Evolutionary conservation across 192 early-diverging fungal genomes (phyloP), one percentile per base, ranked within the genome.

Genomic region (Pilaira anomala): DNA sequence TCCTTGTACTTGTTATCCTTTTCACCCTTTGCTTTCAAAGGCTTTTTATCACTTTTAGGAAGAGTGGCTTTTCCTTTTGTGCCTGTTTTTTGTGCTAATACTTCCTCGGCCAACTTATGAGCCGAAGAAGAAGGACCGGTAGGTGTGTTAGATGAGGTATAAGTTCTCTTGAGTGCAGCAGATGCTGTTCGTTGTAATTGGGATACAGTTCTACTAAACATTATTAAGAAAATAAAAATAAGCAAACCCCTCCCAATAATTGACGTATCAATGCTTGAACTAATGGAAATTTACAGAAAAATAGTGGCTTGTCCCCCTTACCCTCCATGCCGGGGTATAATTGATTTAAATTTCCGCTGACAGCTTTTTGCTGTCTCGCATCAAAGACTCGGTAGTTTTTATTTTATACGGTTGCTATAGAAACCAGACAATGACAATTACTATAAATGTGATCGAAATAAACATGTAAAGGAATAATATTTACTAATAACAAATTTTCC

Each of bases 21-120:
- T 48, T 82, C 67, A 33, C 68, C 73, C 30, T 72, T 69, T 1
- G 65, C 69, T 65, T 79, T 79, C 5, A 76, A 69, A 14, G 80
- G 80, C 59, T 82, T 82, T 56, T 77, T 78, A 57, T 78, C 74
- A 25, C 80, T 71, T 59, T 82, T 82, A 29, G 80, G 80, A 1
- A 67, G 63, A 25, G 78, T 82, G 7, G 74, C 59, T 48, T 75
- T 74, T 74, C 29, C 62, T 65, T 70, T 30, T 14, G 42, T 59
- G 19, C 76, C 71, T 12, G 70, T 76, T 51, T 77, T 76, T 57
- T 73, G 68, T 12, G 78, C 75, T 2, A 79, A 65, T 11, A 65
- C 76, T 54, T 77, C 80, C 21, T 73, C 75, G 42, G 77, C 76
- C n/a, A 82, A 66, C 25, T 62, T 69, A 36, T 57, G 65, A 19